Evolutionary conservation across 805 yeast species (phyloP).

Genomic region (Ogataea paraovalis): DNA sequence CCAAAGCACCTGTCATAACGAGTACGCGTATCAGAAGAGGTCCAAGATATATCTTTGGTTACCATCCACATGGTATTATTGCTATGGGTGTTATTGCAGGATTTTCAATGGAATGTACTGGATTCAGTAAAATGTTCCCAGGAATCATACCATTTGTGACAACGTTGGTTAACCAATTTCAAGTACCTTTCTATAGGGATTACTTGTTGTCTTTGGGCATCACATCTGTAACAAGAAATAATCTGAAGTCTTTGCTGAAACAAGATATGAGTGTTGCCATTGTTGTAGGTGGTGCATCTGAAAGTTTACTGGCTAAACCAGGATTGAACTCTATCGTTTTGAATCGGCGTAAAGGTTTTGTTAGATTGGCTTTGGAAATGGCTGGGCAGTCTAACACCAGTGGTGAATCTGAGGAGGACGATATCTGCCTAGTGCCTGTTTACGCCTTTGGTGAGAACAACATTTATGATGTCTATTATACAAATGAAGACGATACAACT

Average conservation of each 20-base stretch:
- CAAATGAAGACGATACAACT: slow-evolving; percentile 21
- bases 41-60: slow-evolving; percentile 81
- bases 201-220: slow-evolving; percentile 77
- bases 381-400: slow-evolving; percentile 14
- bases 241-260: slow-evolving; percentile 60
- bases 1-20: slow-evolving; percentile 1
- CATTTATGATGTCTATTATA: slow-evolving; percentile 40
- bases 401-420: slow-evolving; percentile 38
- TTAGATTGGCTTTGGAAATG: slow-evolving; percentile 75
- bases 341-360: slow-evolving; percentile 79
- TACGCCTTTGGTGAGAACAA: slow-evolving; percentile 88
- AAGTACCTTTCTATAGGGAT: slow-evolving; percentile 81
- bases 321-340: slow-evolving; percentile 67
- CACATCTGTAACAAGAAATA: slow-evolving; percentile 74
- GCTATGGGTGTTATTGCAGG: slow-evolving; percentile 88
- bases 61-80: slow-evolving; percentile 96
- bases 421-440: slow-evolving; percentile 78
- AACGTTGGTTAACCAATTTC: slow-evolving; percentile 80
- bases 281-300: slow-evolving; percentile 96
- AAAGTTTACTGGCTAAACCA: slow-evolving; percentile 65
- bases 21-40: slow-evolving; percentile 43
- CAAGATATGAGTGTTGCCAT: slow-evolving; percentile 76
- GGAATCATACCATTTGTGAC: slow-evolving; percentile 77
- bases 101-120: slow-evolving; percentile 76
- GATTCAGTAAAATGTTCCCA: slow-evolving; percentile 66